Percentiles rank a stretch among this genome's conserved stretches.
These are phyloP conservation scores for Lactarius sp. DNA, from an alignment of 768 basidiomycete genomes.

Conservation along the genomic window DNA sequence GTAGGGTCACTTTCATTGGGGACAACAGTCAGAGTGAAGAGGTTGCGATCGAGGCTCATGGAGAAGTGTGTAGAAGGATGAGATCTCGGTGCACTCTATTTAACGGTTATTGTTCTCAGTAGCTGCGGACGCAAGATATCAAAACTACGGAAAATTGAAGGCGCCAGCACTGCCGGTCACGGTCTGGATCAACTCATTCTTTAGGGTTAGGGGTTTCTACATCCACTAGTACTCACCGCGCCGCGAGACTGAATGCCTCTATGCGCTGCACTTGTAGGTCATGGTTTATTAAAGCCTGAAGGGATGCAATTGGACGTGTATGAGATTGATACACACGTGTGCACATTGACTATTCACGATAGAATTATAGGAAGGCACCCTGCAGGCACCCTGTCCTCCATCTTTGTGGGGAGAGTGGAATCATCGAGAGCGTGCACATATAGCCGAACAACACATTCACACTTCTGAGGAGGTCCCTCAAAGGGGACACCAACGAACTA, in stretches of 20 bases:
- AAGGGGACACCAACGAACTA: neutral
- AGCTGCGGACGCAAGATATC: neutral
- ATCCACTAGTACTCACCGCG: too few relatives aligned
- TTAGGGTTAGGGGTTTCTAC: neutral
- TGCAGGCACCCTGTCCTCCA: too few relatives aligned
- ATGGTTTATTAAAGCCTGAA: too few relatives aligned
- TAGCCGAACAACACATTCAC: neutral
- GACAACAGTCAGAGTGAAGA: constrained; percentile 71
- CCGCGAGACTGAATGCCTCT: too few relatives aligned
- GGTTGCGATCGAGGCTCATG: constrained; percentile 83
- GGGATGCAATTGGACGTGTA: too few relatives aligned
- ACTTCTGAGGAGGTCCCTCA: neutral
- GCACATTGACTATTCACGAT: too few relatives aligned
- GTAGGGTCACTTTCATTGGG: constrained; percentile 54
- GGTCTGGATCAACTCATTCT: neutral
- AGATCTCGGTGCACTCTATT: neutral
- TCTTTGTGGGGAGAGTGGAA: too few relatives aligned
- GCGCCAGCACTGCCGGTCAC: too few relatives aligned
- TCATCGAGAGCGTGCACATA: too few relatives aligned
- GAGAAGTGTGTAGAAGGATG: neutral
- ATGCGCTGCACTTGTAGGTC: too few relatives aligned
- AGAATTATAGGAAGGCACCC: too few relatives aligned
- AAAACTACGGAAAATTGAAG: neutral
- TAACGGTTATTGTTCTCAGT: neutral
- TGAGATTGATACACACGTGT: too few relatives aligned